Evolutionary conservation across 2,329 filamentous ascomycete species (phyloP), one percentile per base, ranked within the genome.

Genomic region (Penicillium vulpinum): DNA sequence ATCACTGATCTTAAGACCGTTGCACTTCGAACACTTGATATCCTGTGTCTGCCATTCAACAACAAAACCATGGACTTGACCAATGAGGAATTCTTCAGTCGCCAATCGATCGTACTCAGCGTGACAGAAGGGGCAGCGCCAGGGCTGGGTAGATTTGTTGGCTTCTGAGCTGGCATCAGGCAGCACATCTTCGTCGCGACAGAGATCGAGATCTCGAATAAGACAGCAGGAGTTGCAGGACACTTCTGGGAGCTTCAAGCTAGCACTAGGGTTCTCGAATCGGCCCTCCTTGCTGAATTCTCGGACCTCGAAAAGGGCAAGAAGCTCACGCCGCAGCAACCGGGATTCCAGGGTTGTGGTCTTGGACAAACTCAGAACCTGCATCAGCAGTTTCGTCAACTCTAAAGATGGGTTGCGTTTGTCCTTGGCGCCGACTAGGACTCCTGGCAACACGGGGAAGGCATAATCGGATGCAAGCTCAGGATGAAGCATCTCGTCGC

Each of bases 181-280:
- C 3, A 94, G 80, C 2, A 97, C 78, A 61, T 91, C 88, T 66
- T 91, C 88, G 69, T 99, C 94, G 6, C 92, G 88, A 73, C 94
- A 99, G 26, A 99, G 82, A 71, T 99, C 94, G 31, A 97, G 81
- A 68, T 97, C 92, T 31, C 91, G 86, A 13, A 90, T 85, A 75
- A 94, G 86, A 44, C 92, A 96, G 79, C 94, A 99, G 71, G 90
- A 90, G 63, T 92, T 87, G 75, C 94, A 99, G 59, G 90, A 90
- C 31, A 97, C 78, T 69, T 93, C 89, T 4, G 82, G 73, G 5
- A 99, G 78, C 62, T 84, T 84, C 4, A 97, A 82, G 43, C 83
- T 87, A 54, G 89, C 86, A 50, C 86, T 90, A 0, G 94, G 93
- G 71, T 97, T 97, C 58, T 85, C 81, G 73, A 97, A 99, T 3